Conservation (phyloP, 2,329 filamentous ascomycete genomes). For the Fusarium sp. region DNA sequence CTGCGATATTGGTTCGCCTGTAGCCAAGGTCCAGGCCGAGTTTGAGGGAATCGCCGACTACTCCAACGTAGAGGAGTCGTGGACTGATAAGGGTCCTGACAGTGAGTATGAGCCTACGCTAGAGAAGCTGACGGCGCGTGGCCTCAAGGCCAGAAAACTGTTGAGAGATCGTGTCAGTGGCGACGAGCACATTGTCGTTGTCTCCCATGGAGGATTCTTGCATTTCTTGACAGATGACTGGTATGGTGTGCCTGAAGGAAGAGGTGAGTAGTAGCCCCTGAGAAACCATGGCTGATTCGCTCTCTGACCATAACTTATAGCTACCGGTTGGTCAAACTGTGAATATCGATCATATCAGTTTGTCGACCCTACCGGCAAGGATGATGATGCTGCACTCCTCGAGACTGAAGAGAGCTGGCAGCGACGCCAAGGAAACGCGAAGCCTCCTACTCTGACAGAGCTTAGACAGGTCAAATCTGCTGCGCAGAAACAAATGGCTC, state of each 20-base stretch:
- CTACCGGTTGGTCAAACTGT: slow-evolving; percentile 78
- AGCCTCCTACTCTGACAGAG: slow-evolving; percentile 56
- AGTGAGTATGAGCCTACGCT: slow-evolving; percentile 58
- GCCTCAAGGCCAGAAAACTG: slow-evolving; percentile 67
- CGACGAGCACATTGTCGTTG: slow-evolving; percentile 75
- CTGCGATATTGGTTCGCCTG: slow-evolving; percentile 77
- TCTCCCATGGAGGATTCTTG: slow-evolving; percentile 84
- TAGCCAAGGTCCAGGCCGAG: slow-evolving; percentile 64
- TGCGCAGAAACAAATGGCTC: slow-evolving; percentile 48
- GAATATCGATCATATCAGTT: slow-evolving; percentile 77
- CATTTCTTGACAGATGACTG: slow-evolving; percentile 89
- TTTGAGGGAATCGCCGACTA: slow-evolving; percentile 73
- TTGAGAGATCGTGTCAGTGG: slow-evolving; percentile 60
- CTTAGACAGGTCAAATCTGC: slow-evolving; percentile 54
- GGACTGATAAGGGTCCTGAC: slow-evolving; percentile 71
- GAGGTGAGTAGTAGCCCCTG: slow-evolving; percentile 47
- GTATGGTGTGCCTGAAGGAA: slow-evolving; percentile 62
- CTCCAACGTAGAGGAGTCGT: slow-evolving; percentile 67
- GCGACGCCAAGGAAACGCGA: slow-evolving; percentile 53
- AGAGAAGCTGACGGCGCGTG: slow-evolving; percentile 67
- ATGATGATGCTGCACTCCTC: slow-evolving; percentile 56
- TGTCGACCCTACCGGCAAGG: slow-evolving; percentile 58
- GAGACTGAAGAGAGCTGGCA: slow-evolving; percentile 61
- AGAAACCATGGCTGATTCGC: neutral
- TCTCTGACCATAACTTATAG: slow-evolving; percentile 49